A percentile compares a stretch with the other conserved stretches of the same genome.
phyloP scores from a whole-genome alignment of 345 rosid species.

The Brassica rapa region DNA sequence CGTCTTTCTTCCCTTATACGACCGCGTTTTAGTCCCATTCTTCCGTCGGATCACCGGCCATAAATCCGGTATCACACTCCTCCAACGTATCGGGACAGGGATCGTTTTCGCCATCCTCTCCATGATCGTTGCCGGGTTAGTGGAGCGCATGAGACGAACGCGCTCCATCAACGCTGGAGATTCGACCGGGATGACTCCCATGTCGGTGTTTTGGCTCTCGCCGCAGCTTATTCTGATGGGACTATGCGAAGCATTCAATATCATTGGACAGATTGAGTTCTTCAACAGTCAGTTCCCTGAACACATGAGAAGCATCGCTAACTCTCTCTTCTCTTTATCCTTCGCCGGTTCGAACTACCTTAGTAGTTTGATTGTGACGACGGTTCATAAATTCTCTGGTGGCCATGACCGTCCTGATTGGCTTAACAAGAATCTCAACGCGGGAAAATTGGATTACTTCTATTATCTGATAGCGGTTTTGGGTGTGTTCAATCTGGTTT shows the following conservation, averaged over 20 bases:
- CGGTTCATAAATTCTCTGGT: constrained; percentile 59
- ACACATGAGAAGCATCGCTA: constrained; percentile 84
- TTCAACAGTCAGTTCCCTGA: constrained; percentile 87
- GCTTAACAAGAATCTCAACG: constrained; percentile 69
- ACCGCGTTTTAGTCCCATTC: constrained; percentile 58
- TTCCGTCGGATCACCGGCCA: constrained; percentile 65
- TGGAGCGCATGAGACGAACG: constrained; percentile 57
- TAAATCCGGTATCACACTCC: constrained; percentile 70
- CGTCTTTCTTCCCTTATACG: constrained; percentile 51
- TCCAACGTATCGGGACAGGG: constrained; percentile 86
- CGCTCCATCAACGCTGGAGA: constrained; percentile 47
- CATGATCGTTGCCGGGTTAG: constrained; percentile 74
- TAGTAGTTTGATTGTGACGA: constrained; percentile 67
- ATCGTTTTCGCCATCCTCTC: constrained; percentile 65
- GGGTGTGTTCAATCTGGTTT: constrained; percentile 65
- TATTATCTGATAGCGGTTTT: constrained; percentile 71
- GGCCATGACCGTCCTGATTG: constrained; percentile 60
- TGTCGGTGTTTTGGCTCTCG: constrained; percentile 80
- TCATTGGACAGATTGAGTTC: constrained; percentile 76
- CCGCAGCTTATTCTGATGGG: constrained; percentile 81
- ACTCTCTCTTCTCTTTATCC: constrained; percentile 66
- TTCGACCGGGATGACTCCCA: constrained; percentile 48
- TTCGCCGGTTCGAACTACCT: constrained; percentile 67
- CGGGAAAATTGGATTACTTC: constrained; percentile 80
- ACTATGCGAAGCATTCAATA: constrained; percentile 80